Evolutionary conservation across 2,329 filamentous ascomycete genomes (phyloP), one percentile per base, ranked within the genome.

Genomic region (Diaporthe citri): DNA sequence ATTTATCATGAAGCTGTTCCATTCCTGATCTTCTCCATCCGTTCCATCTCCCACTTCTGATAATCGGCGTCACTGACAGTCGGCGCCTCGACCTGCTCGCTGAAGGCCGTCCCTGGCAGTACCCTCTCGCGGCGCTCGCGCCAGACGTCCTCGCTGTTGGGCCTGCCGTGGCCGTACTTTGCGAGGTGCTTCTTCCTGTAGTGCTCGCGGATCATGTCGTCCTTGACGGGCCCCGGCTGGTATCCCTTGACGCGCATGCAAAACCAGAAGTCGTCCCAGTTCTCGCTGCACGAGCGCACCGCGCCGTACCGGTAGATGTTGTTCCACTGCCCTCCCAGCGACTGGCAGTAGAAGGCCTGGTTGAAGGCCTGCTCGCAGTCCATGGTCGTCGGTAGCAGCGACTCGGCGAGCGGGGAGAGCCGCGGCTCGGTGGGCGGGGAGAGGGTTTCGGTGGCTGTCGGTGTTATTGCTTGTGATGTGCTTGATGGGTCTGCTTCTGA

Each of bases 221-320:
- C 91, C 79, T 91, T 91, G 78, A 91, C 86, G 57, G 88, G 85
- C 34, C 90, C 89, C 0, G 88, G 83, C 20, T 51, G 28, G 80
- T 91, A 91, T 2, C 89, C 88, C 80, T 93, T 92, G 51, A 92
- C 92, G 77, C 94, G 92, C 96, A 98, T 98, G 88, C 97, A 99
- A 86, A 98, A 96, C 94, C 96, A 97, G 85, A 98, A 98, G 84
- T 98, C 94, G 76, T 93, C 90, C 95, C 96, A 98, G 77, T 95
- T 92, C 78, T 97, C 93, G 76, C 88, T 91, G 88, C 97, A 99
- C 4, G 90, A 89, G 59, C 93, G 91, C 80, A 97, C 86, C 56
- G 88, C 86, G 76, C 97, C 97, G 82, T 95, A 93, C 52, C 97
- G 93, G 88, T 98, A 99, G 51, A 98, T 90, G 80, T 95, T 92